phyloP scores from a whole-genome alignment of 176 grass and related monocot species.

The Musa troglodytarum region DNA sequence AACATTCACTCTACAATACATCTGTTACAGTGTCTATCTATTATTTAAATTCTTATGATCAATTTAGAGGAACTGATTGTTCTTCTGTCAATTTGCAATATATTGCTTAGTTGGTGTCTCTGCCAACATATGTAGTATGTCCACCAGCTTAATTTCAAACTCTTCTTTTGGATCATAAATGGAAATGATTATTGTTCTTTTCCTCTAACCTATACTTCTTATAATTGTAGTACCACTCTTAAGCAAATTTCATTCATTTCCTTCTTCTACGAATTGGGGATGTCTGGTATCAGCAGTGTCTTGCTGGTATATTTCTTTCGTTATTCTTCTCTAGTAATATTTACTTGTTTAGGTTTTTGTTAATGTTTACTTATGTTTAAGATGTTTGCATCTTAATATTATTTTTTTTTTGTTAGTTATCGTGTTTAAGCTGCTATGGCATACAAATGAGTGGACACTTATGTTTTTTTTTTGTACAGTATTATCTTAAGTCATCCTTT shows the following conservation, averaged over 20 bases:
- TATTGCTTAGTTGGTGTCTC: neutral
- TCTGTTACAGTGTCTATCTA: neutral
- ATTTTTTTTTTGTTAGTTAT: neutral
- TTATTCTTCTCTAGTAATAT: conserved; percentile 3
- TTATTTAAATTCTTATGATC: neutral
- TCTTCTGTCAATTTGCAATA: neutral
- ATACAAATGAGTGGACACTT: neutral
- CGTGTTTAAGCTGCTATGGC: neutral
- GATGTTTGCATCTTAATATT: neutral
- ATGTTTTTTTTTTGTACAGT: conserved; percentile 32
- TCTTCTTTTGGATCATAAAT: neutral
- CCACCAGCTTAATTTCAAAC: neutral
- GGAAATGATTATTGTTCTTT: neutral
- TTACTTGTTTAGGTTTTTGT: neutral
- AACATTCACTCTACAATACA: neutral
- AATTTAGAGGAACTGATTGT: neutral
- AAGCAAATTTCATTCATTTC: conserved; percentile 48
- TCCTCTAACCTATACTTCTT: conserved; percentile 7
- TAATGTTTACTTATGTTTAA: neutral
- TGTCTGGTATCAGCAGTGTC: conserved; percentile 70
- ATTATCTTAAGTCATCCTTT: conserved; percentile 80
- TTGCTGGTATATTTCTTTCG: conserved; percentile 45
- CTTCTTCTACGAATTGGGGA: conserved; percentile 78
- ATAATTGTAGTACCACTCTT: conserved; percentile 47
- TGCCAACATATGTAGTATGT: neutral